These are phyloP conservation scores for Pseudophaeomoniella oleicola DNA, from an alignment of 2,329 filamentous ascomycete genomes.

Conservation along the genomic window DNA sequence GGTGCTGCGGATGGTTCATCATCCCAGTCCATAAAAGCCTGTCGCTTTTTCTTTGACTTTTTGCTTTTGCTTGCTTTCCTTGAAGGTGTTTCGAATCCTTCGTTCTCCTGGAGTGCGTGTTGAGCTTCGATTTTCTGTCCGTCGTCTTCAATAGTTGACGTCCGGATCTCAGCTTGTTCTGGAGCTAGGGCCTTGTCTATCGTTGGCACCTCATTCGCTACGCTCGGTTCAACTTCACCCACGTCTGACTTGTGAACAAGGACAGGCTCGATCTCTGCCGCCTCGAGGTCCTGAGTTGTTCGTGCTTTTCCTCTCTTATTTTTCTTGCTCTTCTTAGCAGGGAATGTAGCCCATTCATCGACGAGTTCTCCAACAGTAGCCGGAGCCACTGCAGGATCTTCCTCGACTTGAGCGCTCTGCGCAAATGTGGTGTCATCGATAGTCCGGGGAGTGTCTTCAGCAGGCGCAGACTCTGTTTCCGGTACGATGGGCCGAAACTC, in stretches of 20 bases:
- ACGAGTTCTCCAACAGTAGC: not conserved
- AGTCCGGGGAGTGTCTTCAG: not conserved
- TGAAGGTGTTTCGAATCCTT: not conserved
- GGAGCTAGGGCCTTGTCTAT: not conserved
- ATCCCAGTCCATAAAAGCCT: not conserved
- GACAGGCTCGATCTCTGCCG: not conserved
- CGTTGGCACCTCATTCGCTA: not conserved
- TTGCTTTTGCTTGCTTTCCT: not conserved
- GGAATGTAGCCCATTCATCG: constrained; percentile 1
- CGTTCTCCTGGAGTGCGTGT: too few species aligned
- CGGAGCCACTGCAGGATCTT: not conserved
- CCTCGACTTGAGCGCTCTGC: not conserved
- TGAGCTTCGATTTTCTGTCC: too few species aligned
- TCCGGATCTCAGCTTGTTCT: too few species aligned
- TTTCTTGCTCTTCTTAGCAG: constrained; percentile 3
- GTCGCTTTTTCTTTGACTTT: not conserved
- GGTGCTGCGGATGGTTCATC: not conserved
- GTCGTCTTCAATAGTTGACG: too few species aligned
- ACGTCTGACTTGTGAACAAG: not conserved
- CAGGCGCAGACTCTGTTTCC: not conserved
- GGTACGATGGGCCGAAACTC: too few species aligned
- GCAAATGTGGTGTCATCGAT: not conserved
- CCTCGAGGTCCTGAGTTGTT: not conserved
- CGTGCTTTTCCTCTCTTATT: constrained; percentile 2
- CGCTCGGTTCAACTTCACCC: not conserved